phyloP scores from a whole-genome alignment of 306 rosid genomes.

The Gynostemma pentaphyllum region DNA sequence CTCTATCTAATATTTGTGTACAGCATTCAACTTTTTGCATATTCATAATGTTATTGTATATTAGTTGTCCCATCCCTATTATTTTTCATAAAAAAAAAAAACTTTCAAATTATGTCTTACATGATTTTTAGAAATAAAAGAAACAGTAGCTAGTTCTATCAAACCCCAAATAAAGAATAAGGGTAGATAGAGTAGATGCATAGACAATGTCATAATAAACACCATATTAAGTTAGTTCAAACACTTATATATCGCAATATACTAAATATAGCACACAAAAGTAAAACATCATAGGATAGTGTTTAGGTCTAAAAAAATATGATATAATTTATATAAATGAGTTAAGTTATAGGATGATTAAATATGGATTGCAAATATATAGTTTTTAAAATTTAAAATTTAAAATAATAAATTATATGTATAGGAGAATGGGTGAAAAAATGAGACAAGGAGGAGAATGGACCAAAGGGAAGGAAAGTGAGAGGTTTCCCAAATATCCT shows the following conservation, averaged over 20 bases:
- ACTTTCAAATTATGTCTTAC: too few relatives aligned
- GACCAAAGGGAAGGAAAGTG: slow-evolving; percentile 19
- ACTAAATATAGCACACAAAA: not conserved
- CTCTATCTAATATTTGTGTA: too few relatives aligned
- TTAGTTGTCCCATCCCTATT: too few relatives aligned
- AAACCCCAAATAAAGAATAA: too few relatives aligned
- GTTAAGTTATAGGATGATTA: not conserved
- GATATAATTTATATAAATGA: not conserved
- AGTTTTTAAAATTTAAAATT: too few relatives aligned
- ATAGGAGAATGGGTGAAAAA: not conserved
- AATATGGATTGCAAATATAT: not conserved
- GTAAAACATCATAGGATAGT: not conserved
- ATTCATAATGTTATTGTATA: too few relatives aligned
- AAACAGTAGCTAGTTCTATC: too few relatives aligned
- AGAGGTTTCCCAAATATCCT: slow-evolving; percentile 10
- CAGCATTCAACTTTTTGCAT: too few relatives aligned
- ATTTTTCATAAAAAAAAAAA: too few relatives aligned
- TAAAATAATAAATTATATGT: not conserved
- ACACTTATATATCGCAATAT: not conserved
- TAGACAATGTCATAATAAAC: not conserved
- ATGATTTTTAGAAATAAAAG: too few relatives aligned
- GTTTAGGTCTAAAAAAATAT: not conserved
- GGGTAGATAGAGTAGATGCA: too few relatives aligned
- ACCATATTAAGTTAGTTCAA: too few relatives aligned
- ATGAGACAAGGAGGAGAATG: slow-evolving; percentile 13